Evolutionary conservation across 2,329 filamentous ascomycete genomes (phyloP), one percentile per base, ranked within the genome.

Genomic region (Rhytidhysteron rufulum): DNA sequence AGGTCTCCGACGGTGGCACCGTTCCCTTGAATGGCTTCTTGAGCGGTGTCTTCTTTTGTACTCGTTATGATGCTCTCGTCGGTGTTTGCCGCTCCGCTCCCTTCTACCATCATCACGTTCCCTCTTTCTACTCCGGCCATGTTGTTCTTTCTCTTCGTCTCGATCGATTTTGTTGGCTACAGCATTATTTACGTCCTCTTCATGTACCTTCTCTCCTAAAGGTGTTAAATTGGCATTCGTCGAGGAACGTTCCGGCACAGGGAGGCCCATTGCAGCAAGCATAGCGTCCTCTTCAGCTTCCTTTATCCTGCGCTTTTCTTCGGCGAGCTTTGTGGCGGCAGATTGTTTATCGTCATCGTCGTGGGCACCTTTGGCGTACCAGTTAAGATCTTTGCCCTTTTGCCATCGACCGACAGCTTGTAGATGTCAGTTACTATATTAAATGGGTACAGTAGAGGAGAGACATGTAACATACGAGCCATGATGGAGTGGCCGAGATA

Each of bases 231-330:
- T 81, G 34, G 78, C 79, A 61, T 93, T 94, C 3, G 77, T 75
- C 4, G 75, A 78, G 1, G 76, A 78, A 1, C 72, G 70, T 35
- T 79, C 77, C 1, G 83, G 78, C 2, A 85, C 75, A 0, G 88
- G 88, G 21, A 96, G 69, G 0, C 93, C 93, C 39, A 98, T 70
- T 0, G 90, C 90, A 32, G 74, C 77, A 3, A 88, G 83, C 61
- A 97, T 83, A 2, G 90, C 93, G 63, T 96, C 91, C 60, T 95
- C 87, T 58, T 98, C 93, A 0, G 86, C 88, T 63, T 95, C 86
- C 58, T 95, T 96, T 60, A 96, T 77, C 51, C 77, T 82, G 52
- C 81, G 79, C 53, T 93, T 77, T 65, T 96, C 91, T 55, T 88
- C 85, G 58, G 54, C 59, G 56, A 63, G 52, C 22, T 85, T 78